Base-by-base conservation (phyloP, 177 flowering plant species). In the Telopea speciosissima region DNA sequence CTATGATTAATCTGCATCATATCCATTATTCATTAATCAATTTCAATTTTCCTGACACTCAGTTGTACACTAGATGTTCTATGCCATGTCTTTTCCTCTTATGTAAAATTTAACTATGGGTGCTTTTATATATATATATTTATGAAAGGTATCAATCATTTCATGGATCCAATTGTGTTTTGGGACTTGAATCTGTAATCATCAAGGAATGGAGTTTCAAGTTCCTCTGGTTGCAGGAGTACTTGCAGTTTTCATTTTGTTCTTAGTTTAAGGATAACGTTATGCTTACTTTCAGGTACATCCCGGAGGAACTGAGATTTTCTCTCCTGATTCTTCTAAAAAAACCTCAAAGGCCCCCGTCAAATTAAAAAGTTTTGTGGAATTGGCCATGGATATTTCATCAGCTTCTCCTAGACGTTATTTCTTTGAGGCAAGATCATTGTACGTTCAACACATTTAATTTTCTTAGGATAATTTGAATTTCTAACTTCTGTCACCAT, bases 351-450 rank as follows among this genome's bases (percentile, higher is more conserved):
- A 67, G 64, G 63, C 65, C 24, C 94, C 99, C 16, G 69, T 94
- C 71, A 90, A 79, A 71, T 75, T 95, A 70, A 91, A 79, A 84
- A 79, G 80, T 42, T 93, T 86, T 81, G 93, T 95, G 76, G 93
- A 88, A 76, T 66, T 86, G 76, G 81, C 89, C 5, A 95, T 92
- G 99, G 99, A 95, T 86, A 77, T 95, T 77, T 86, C 93, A 76
- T 95, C 99, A 74, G 97, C 99, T 76, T 88, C 97, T 24, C 99
- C 99, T n/a, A 77, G 99, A 58, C 90, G 97, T 17, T 95, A 92
- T 75, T 89, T 95, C 79, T 95, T 95, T 76, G 99, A 95, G 98
- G 99, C 85, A 83, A 85, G 87, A 66, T 74, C 78, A 45, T 74
- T 67, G 66, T 78, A 73, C 70, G 66, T 68, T 73, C 66, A 70